Conservation (phyloP, 768 basidiomycete genomes). For the Russula sp. region DNA sequence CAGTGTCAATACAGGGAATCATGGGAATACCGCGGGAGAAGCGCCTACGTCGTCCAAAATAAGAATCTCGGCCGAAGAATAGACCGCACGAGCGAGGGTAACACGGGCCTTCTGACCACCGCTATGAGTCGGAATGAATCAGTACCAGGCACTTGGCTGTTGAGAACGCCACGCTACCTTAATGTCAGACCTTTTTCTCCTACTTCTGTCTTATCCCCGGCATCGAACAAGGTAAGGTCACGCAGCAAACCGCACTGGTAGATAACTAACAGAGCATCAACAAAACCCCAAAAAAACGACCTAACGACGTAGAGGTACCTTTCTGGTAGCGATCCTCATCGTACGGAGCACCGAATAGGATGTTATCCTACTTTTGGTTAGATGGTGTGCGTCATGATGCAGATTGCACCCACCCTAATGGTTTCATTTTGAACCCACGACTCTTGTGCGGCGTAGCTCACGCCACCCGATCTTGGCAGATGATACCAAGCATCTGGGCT, state of each 20-base stretch:
- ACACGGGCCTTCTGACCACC: conserved; percentile 56
- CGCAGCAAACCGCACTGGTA: conserved; percentile 27
- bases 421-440: conserved; percentile 83
- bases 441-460: conserved; percentile 79
- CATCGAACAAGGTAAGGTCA: conserved; percentile 41
- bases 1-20: background rate
- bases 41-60: conserved; percentile 61
- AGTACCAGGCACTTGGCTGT: background rate
- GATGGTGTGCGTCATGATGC: background rate
- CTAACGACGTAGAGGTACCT: conserved; percentile 23
- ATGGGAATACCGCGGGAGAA: background rate
- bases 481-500: conserved; percentile 55
- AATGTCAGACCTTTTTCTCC: conserved; percentile 50
- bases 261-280: conserved; percentile 3
- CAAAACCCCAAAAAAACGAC: background rate
- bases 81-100: conserved; percentile 51
- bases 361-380: conserved; percentile 35
- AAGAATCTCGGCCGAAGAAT: conserved; percentile 52
- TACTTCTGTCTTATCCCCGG: conserved; percentile 48
- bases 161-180: conserved; percentile 21
- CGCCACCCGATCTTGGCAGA: conserved; percentile 58
- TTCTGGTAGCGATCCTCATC: conserved; percentile 39
- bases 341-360: conserved; percentile 41
- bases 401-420: conserved; percentile 39
- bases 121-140: conserved; percentile 20